Evolutionary conservation across 2,329 filamentous ascomycete genomes (phyloP).

Genomic region (Cryphonectria naterciae): DNA sequence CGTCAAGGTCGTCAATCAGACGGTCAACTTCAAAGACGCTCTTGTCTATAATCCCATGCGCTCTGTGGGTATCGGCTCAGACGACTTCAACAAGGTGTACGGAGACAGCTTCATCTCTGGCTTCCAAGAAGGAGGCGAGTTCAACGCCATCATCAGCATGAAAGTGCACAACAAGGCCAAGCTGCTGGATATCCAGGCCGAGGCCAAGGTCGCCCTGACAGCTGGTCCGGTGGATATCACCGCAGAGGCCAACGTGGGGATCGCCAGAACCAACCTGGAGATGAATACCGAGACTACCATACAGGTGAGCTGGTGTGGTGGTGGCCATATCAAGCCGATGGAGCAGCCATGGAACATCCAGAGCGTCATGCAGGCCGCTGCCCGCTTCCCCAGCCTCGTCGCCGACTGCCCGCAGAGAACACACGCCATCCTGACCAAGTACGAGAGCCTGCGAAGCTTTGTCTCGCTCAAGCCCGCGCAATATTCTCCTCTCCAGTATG

Average conservation of each 20-base stretch:
- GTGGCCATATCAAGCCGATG: conserved; percentile 11
- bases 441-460: conserved; percentile 6
- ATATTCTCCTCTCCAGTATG: conserved; percentile 1
- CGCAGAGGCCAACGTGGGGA: conserved; percentile 8
- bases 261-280: conserved; percentile 9
- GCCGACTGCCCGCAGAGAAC: conserved; percentile 4
- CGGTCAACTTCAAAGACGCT: conserved; percentile 8
- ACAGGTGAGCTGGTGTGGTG: conserved; percentile 9
- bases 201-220: conserved; percentile 5
- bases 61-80: background rate
- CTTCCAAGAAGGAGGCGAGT: conserved; percentile 10
- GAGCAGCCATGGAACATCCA: conserved; percentile 13
- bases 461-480: background rate
- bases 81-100: conserved; percentile 9
- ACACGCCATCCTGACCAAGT: conserved; percentile 10
- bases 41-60: conserved; percentile 10
- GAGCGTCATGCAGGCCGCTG: conserved; percentile 11
- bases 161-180: conserved; percentile 12
- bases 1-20: conserved; percentile 6
- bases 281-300: conserved; percentile 9
- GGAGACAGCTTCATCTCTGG: conserved; percentile 11
- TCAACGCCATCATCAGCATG: conserved; percentile 9
- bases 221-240: conserved; percentile 1
- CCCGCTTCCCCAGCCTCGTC: conserved; percentile 4
- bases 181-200: conserved; percentile 4